phyloP scores from a whole-genome alignment of 2,329 filamentous ascomycete species.

The Trichoderma sp. region DNA sequence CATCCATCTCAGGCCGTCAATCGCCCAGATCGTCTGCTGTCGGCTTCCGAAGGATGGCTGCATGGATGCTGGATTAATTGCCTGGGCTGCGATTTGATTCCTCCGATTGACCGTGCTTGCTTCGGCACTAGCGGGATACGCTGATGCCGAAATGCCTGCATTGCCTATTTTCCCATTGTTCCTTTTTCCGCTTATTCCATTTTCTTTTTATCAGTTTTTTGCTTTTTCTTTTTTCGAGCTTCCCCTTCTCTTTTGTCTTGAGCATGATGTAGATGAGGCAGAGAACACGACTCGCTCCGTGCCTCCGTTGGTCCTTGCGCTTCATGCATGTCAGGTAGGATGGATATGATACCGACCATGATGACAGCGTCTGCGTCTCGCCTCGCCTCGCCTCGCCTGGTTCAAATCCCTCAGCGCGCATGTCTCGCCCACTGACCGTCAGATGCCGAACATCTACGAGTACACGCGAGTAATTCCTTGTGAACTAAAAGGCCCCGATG shows the following conservation, averaged over 20 bases:
- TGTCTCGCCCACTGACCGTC: background rate
- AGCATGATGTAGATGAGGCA: constrained; percentile 4
- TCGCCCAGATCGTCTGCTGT: constrained; percentile 1
- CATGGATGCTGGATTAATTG: background rate
- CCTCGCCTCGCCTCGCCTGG: background rate
- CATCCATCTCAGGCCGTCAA: background rate
- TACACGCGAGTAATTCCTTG: background rate
- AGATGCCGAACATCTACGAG: background rate
- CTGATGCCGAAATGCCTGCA: background rate
- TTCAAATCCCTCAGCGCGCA: constrained; percentile 2
- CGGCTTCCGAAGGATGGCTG: constrained; percentile 5
- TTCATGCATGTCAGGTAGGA: background rate
- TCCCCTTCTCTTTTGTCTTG: background rate
- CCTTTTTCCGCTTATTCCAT: background rate
- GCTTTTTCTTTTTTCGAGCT: background rate
- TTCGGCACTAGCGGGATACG: constrained; percentile 3
- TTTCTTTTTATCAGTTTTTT: background rate
- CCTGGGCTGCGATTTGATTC: background rate
- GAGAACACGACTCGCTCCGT: background rate
- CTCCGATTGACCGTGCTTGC: background rate
- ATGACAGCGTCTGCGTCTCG: background rate
- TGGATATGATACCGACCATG: background rate
- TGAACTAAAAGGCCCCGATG: background rate
- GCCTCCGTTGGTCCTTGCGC: constrained; percentile 1
- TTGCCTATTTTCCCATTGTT: background rate